These are phyloP conservation scores for Xylaria curta DNA, from an alignment of 495 filamentous ascomycete genomes.

Conservation along the genomic window DNA sequence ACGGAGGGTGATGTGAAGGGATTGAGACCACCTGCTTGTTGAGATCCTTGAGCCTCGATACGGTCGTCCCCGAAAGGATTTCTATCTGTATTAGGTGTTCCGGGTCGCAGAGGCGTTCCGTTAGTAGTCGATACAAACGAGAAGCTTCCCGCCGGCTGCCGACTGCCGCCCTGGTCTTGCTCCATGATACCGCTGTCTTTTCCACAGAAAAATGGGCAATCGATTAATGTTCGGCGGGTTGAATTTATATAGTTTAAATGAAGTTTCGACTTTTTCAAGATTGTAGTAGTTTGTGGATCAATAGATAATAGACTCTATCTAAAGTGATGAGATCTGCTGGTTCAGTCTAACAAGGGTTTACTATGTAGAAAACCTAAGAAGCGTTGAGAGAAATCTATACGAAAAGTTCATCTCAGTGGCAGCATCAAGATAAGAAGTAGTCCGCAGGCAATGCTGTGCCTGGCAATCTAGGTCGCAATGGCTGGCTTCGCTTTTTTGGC, in stretches of 20 bases:
- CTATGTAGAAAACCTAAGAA: not conserved
- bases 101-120: constrained; percentile 45
- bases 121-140: constrained; percentile 39
- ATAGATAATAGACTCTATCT: not conserved
- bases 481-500: constrained; percentile 11
- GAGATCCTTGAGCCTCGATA: constrained; percentile 44
- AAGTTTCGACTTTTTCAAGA: not conserved
- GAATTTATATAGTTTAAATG: constrained; percentile 2
- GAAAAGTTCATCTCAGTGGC: not conserved
- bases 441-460: not conserved
- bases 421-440: constrained; percentile 9
- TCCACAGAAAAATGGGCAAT: not conserved
- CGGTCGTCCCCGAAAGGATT: constrained; percentile 45
- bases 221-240: not conserved
- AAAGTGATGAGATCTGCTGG: not conserved
- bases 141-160: constrained; percentile 27
- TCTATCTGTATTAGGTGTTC: constrained; percentile 48
- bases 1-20: constrained; percentile 64
- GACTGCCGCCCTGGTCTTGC: constrained; percentile 25
- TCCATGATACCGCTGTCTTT: constrained; percentile 30
- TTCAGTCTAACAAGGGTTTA: not conserved
- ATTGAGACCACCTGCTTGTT: constrained; percentile 45
- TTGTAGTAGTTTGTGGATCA: not conserved
- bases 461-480: constrained; percentile 18
- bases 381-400: not conserved